Conservation (phyloP, 2,329 filamentous ascomycete species). For the Nigrograna mackinnonii region DNA sequence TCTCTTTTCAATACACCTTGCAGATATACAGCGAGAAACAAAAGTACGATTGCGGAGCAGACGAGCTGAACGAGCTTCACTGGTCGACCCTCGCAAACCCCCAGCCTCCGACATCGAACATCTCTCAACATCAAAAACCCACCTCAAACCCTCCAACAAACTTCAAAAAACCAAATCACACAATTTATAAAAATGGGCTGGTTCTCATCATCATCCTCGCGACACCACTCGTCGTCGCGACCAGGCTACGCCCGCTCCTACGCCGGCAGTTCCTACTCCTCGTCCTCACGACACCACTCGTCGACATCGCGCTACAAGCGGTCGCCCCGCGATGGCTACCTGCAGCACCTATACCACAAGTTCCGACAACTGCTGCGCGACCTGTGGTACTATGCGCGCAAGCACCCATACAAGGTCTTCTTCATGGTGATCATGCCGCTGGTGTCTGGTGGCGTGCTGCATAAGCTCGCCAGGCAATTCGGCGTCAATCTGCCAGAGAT, state of each 20-base stretch:
- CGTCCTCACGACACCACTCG: slow-evolving; percentile 44
- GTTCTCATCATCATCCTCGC: slow-evolving; percentile 35
- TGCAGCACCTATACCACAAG: slow-evolving; percentile 72
- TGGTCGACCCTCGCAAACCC: neutral
- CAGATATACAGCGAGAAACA: neutral
- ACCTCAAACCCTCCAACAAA: slow-evolving; percentile 10
- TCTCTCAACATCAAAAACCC: neutral
- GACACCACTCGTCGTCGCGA: slow-evolving; percentile 28
- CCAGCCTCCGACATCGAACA: neutral
- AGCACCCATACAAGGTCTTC: slow-evolving; percentile 86
- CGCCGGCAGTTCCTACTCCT: slow-evolving; percentile 29
- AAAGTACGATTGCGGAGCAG: neutral
- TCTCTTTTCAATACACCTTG: too few species aligned
- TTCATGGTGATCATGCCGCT: slow-evolving; percentile 88
- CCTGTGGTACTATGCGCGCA: slow-evolving; percentile 78
- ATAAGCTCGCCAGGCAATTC: slow-evolving; percentile 76
- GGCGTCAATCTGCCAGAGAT: slow-evolving; percentile 73
- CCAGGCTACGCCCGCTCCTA: slow-evolving; percentile 32
- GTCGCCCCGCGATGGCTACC: slow-evolving; percentile 74
- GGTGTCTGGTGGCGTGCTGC: slow-evolving; percentile 79
- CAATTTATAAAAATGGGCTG: slow-evolving; percentile 38
- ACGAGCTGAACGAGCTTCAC: neutral
- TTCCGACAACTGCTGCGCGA: slow-evolving; percentile 80
- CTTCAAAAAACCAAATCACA: slow-evolving; percentile 2
- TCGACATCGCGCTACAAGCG: slow-evolving; percentile 78